Conservation (phyloP, 352 stramenopile species). For the Phytophthora macrochlamydospora region DNA sequence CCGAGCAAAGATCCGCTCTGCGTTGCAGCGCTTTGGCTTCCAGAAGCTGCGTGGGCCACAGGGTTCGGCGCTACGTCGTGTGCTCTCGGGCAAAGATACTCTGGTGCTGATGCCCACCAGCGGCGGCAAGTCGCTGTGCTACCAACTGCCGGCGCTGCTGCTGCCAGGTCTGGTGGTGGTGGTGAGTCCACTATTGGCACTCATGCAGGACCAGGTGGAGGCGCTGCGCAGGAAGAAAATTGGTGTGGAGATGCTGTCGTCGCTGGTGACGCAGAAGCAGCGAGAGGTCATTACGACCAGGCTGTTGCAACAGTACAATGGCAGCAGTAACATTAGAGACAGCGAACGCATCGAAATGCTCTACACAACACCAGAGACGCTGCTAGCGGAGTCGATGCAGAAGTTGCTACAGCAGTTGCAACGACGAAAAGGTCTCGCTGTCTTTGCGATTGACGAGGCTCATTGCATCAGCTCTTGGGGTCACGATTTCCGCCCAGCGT, state of each 20-base stretch:
- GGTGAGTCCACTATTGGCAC: constrained; percentile 84
- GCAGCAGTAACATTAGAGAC: neutral
- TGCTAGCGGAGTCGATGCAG: constrained; percentile 63
- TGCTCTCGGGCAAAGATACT: constrained; percentile 50
- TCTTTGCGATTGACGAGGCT: constrained; percentile 89
- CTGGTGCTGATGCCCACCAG: constrained; percentile 96
- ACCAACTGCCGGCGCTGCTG: constrained; percentile 90
- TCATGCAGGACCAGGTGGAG: constrained; percentile 91
- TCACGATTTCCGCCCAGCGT: constrained; percentile 90
- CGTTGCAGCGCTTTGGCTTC: constrained; percentile 56
- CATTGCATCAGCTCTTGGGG: constrained; percentile 93
- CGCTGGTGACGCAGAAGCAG: constrained; percentile 40
- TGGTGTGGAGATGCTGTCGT: constrained; percentile 63
- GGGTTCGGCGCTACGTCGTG: constrained; percentile 45
- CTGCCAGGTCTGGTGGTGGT: constrained; percentile 84
- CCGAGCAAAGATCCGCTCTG: constrained; percentile 49
- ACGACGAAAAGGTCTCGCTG: constrained; percentile 33
- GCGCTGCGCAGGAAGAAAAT: constrained; percentile 55
- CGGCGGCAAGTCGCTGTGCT: constrained; percentile 97
- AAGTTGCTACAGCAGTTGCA: constrained; percentile 40
- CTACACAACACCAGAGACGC: constrained; percentile 89
- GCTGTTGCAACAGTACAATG: constrained; percentile 29
- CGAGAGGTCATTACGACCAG: constrained; percentile 32
- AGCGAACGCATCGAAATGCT: constrained; percentile 57
- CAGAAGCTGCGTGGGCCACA: constrained; percentile 47